Base-by-base conservation (phyloP, 1,284 basidiomycete genomes). In the Leccinum angustisporum region DNA sequence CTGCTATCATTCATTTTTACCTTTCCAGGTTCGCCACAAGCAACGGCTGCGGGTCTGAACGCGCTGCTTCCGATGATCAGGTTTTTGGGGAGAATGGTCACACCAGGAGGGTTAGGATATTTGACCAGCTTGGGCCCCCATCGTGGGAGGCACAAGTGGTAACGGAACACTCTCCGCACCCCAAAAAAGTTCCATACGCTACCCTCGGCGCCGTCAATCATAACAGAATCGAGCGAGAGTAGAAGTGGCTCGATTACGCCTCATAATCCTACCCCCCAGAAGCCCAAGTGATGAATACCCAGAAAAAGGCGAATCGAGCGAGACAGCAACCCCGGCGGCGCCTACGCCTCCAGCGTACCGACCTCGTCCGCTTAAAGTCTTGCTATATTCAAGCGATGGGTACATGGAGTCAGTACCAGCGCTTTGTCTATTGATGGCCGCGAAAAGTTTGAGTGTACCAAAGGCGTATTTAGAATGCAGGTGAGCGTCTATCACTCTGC, bases 341-440 rank as follows among this genome's bases (percentile, higher is more conserved):
- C 14, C 51, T 31, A 31, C 16, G 11, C 40, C 58, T 61, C 57
- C 65, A 18, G 38, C 68, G 60, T 72, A 75, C 57, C 66, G 54
- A 16, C 76, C 80, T 36, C 83, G 90, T 38, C 89, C 88, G 7
- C 78, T 88, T 60, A 90, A 90, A 72, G 77, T 92, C 57, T 79
- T 92, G 62, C 72, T 92, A 40, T 90, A 90, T 71, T 89, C 87
- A 13, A 83, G 87, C n/a, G 91, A 93, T 70, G 91, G 91, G 46
- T 92, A 92, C 74, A 98, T 96, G 30, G 97, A 98, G 77, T 93
- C 91, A 40, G 87, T 97, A 14, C 85, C 96, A 56, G 96, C 94
- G 14, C 81, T 98, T 54, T 86, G 87, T 66, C 86, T 97, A 68
- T 80, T 98, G 66, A 98, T 99, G 96, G 87, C 89, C 43, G 79